Evolutionary conservation across 345 rosid species (phyloP), one percentile per base, ranked within the genome.

Genomic region (Pistacia atlantica): DNA sequence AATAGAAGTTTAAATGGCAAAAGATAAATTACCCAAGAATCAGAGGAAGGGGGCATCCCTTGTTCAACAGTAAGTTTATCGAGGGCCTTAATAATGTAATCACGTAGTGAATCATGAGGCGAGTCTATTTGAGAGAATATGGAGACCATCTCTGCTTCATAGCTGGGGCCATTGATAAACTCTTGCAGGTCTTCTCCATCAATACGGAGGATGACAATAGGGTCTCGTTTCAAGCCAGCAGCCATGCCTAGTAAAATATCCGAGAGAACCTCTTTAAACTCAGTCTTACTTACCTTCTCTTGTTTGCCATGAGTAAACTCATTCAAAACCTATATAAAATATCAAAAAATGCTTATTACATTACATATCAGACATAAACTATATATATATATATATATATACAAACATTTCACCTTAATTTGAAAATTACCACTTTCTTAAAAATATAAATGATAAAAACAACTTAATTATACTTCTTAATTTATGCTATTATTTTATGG

Each of bases 231-330:
- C 86, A 94, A 83, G 68, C 99, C 97, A 35, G 94, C 91, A 18
- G 99, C 99, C 99, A 97, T 92, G 42, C 97, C 99, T 77, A 97
- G 75, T 75, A 97, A 79, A 46, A 94, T 87, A 79, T 96, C 99
- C 3, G 97, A 91, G 67, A 93, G 87, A 79, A 91, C 99, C 83
- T 85, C 97, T 85, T 91, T 93, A 65, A 93, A 96, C 80, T 87
- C 94, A 4, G 81, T 79, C 86, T 89, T 96, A 89, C 82, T 94
- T 86, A 93, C 97, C 80, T 86, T 89, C 82, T 79, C 90, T 82
- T 88, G 87, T 77, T 87, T 89, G 35, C 97, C 97, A 90, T 89
- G 90, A 4, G 94, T 94, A 88, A 96, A 96, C 80, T 96, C 98
- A 67, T 82, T 86, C 71, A 96, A 78, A 59, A 96, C 98, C 99